Conservation (phyloP, 2,329 filamentous ascomycete genomes). For the Aspergillus texensis region DNA sequence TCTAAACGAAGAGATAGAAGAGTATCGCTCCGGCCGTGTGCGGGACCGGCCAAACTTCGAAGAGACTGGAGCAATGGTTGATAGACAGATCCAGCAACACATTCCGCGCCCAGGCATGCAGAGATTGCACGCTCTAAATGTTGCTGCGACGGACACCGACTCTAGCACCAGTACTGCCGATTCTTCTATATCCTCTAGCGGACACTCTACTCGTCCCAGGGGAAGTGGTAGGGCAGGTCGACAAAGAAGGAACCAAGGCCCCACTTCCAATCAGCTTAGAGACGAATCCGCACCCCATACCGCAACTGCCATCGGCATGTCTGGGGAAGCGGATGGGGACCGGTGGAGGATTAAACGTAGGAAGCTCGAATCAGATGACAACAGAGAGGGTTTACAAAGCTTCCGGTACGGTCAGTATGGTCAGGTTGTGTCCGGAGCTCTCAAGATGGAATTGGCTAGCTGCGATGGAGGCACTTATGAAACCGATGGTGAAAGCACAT, state of each 20-base stretch:
- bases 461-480: constrained; percentile 79
- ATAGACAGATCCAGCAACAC: constrained; percentile 29
- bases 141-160: constrained; percentile 22
- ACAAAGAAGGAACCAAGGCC: constrained; percentile 16
- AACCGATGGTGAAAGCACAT: constrained; percentile 57
- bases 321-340: constrained; percentile 27
- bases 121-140: constrained; percentile 16
- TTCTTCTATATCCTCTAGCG: constrained; percentile 16
- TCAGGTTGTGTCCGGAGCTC: constrained; percentile 78
- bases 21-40: constrained; percentile 30
- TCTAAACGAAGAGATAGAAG: constrained; percentile 43
- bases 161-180: constrained; percentile 19
- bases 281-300: constrained; percentile 30
- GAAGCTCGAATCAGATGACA: constrained; percentile 68
- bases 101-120: constrained; percentile 19
- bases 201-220: constrained; percentile 26
- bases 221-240: constrained; percentile 20
- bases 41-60: constrained; percentile 29
- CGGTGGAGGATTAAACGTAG: constrained; percentile 65
- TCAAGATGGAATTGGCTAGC: constrained; percentile 85
- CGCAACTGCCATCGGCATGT: constrained; percentile 31
- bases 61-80: constrained; percentile 27
- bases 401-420: constrained; percentile 85
- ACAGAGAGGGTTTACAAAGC: constrained; percentile 49
- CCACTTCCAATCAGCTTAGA: constrained; percentile 26